Percentiles rank a stretch among this genome's conserved stretches.
These are phyloP conservation scores for Akanthomyces muscarius DNA, from an alignment of 2,329 filamentous ascomycete species.

Conservation along the genomic window DNA sequence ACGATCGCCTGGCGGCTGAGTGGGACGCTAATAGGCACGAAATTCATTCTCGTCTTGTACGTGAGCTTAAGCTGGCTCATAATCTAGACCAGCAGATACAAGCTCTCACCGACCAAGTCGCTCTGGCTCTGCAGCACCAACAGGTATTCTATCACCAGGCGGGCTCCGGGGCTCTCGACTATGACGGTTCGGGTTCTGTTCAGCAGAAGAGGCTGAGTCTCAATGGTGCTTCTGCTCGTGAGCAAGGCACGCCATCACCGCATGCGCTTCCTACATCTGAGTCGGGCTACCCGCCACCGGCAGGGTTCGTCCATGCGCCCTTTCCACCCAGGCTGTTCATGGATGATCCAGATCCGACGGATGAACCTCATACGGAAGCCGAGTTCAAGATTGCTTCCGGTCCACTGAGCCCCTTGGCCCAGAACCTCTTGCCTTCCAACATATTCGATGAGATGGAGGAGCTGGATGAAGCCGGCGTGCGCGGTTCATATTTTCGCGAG, in stretches of 20 bases:
- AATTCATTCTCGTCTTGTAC: slow-evolving; percentile 46
- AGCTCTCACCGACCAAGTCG: slow-evolving; percentile 45
- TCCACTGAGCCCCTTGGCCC: slow-evolving; percentile 73
- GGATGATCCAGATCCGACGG: slow-evolving; percentile 32
- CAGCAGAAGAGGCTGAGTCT: slow-evolving; percentile 47
- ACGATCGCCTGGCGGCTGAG: slow-evolving; percentile 49
- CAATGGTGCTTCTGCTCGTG: slow-evolving; percentile 46
- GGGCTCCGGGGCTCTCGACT: slow-evolving; percentile 44
- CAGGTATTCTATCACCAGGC: slow-evolving; percentile 45
- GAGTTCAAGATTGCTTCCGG: slow-evolving; percentile 61
- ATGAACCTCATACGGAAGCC: slow-evolving; percentile 53
- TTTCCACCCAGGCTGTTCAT: slow-evolving; percentile 52
- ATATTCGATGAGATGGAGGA: slow-evolving; percentile 61
- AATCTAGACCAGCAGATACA: slow-evolving; percentile 45
- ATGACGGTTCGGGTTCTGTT: slow-evolving; percentile 38
- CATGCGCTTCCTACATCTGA: slow-evolving; percentile 36
- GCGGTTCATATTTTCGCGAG: slow-evolving; percentile 33
- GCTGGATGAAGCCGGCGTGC: slow-evolving; percentile 44
- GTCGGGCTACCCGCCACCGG: slow-evolving; percentile 44
- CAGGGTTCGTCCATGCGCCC: slow-evolving; percentile 50
- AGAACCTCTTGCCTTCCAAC: slow-evolving; percentile 67
- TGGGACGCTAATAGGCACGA: slow-evolving; percentile 53
- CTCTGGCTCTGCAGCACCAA: slow-evolving; percentile 38
- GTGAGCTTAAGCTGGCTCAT: slow-evolving; percentile 45
- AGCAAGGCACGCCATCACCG: slow-evolving; percentile 36